Percentiles rank a stretch among this genome's conserved stretches.
phyloP scores from a whole-genome alignment of 2,329 filamentous ascomycete genomes.

The Exophiala spinifera region DNA sequence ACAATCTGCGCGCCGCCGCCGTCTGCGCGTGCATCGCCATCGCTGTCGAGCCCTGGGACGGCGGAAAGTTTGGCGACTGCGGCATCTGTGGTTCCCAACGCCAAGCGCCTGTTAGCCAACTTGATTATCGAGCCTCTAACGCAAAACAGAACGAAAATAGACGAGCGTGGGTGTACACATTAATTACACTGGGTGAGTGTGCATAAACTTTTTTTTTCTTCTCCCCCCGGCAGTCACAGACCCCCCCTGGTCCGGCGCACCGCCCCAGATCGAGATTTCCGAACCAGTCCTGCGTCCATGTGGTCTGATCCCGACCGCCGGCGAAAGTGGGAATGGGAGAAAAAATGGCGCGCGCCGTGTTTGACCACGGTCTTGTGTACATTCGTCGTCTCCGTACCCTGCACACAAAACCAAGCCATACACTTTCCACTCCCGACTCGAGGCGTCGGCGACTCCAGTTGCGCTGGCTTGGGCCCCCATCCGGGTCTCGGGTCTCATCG shows the following conservation, averaged over 20 bases:
- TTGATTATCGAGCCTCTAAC: slow-evolving; percentile 43
- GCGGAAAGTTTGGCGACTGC: slow-evolving; percentile 31
- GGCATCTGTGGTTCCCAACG: slow-evolving; percentile 30
- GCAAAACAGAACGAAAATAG: slow-evolving; percentile 28
- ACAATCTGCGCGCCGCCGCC: slow-evolving; percentile 20
- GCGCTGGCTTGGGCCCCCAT: slow-evolving; percentile 4
- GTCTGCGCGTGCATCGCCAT: slow-evolving; percentile 1
- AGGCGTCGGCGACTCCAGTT: slow-evolving; percentile 15
- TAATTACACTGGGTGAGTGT: slow-evolving; percentile 31
- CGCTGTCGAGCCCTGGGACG: slow-evolving; percentile 15
- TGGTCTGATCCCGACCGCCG: slow-evolving; percentile 18
- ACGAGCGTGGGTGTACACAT: slow-evolving; percentile 33
- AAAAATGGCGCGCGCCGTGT: too few relatives aligned
- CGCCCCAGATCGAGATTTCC: slow-evolving; percentile 21
- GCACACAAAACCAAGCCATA: too few relatives aligned
- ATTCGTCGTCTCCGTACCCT: too few relatives aligned
- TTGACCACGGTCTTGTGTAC: too few relatives aligned
- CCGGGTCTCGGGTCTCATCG: slow-evolving; percentile 6
- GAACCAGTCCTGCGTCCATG: slow-evolving; percentile 16
- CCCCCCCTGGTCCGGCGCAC: slow-evolving; percentile 20
- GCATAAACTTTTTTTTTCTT: slow-evolving; percentile 30
- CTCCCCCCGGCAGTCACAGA: slow-evolving; percentile 16
- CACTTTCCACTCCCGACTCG: slow-evolving; percentile 6
- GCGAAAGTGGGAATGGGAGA: neutral
- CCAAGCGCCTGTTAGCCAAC: slow-evolving; percentile 32